Conservation (phyloP, 108 stramenopile species). For the Aurantiochytrium sp. region DNA sequence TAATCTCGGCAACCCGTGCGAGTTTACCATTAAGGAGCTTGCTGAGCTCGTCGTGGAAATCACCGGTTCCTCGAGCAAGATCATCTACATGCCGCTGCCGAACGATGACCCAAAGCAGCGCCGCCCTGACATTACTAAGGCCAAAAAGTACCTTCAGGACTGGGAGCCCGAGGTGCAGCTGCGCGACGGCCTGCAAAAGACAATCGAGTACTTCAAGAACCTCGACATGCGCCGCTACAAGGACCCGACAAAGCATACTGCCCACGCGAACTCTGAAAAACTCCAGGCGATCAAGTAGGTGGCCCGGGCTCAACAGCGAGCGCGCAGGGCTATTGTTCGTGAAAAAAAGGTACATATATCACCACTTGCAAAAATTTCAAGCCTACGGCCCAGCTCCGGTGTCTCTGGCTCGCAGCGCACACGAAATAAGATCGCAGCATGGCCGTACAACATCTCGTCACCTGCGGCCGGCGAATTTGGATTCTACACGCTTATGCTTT, state of each 20-base stretch:
- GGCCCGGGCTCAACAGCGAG: too few species aligned
- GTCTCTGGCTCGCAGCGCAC: too few species aligned
- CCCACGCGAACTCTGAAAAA: conserved; percentile 5
- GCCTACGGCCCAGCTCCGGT: too few species aligned
- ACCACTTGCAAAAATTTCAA: too few species aligned
- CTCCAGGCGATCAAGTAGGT: neutral
- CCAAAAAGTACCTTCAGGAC: conserved; percentile 71
- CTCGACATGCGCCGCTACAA: conserved; percentile 19
- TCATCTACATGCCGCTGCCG: conserved; percentile 68
- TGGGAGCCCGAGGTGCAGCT: conserved; percentile 86
- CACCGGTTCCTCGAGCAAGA: conserved; percentile 68
- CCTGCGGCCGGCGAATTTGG: too few species aligned
- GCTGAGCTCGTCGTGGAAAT: conserved; percentile 74
- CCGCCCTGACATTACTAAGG: conserved; percentile 85
- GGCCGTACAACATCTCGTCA: too few species aligned
- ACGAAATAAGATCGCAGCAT: too few species aligned
- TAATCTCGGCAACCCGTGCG: conserved; percentile 94
- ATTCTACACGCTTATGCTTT: too few species aligned
- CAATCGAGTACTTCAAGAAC: conserved; percentile 81
- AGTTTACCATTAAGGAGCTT: conserved; percentile 87
- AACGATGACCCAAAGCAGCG: conserved; percentile 90
- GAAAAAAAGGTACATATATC: too few species aligned
- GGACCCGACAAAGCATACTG: neutral
- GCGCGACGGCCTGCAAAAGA: conserved; percentile 76
- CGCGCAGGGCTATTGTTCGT: too few species aligned